Percentiles rank a stretch among this genome's conserved stretches.
phyloP scores from a whole-genome alignment of 164 flowering plant species.

The Aristolochia fimbriata region DNA sequence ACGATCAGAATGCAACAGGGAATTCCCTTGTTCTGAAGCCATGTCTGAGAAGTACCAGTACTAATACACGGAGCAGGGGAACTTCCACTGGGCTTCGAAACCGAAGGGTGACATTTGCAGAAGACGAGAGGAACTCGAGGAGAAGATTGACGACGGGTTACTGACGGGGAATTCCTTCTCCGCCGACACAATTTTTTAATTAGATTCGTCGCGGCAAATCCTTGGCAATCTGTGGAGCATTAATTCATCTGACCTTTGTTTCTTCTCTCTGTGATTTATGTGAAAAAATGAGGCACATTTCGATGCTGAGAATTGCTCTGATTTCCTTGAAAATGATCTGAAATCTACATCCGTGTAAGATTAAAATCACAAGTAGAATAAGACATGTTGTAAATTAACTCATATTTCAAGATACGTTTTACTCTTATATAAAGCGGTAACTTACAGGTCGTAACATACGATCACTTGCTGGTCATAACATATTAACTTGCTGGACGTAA shows the following conservation, averaged over 20 bases:
- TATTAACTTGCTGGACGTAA: too few species aligned
- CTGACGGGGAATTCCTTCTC: not conserved
- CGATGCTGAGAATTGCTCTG: too few species aligned
- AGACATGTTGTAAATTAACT: too few species aligned
- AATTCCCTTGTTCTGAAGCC: not conserved
- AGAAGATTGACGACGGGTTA: not conserved
- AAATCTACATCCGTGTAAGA: too few species aligned
- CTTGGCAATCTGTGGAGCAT: not conserved
- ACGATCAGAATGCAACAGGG: not conserved
- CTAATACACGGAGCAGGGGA: not conserved
- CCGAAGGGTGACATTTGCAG: not conserved
- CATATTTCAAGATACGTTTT: too few species aligned
- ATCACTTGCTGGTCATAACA: too few species aligned
- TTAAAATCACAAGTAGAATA: too few species aligned
- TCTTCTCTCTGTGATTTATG: too few species aligned
- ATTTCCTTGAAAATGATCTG: too few species aligned
- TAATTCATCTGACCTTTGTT: not conserved
- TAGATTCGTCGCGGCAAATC: not conserved
- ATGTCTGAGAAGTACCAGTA: not conserved
- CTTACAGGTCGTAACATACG: too few species aligned
- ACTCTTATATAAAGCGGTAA: too few species aligned
- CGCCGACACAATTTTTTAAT: not conserved
- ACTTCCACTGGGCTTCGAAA: not conserved
- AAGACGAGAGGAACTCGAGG: not conserved
- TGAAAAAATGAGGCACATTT: too few species aligned